These are phyloP conservation scores for Chlorella ohadii DNA, from an alignment of 139 green algal genomes.

Conservation along the genomic window DNA sequence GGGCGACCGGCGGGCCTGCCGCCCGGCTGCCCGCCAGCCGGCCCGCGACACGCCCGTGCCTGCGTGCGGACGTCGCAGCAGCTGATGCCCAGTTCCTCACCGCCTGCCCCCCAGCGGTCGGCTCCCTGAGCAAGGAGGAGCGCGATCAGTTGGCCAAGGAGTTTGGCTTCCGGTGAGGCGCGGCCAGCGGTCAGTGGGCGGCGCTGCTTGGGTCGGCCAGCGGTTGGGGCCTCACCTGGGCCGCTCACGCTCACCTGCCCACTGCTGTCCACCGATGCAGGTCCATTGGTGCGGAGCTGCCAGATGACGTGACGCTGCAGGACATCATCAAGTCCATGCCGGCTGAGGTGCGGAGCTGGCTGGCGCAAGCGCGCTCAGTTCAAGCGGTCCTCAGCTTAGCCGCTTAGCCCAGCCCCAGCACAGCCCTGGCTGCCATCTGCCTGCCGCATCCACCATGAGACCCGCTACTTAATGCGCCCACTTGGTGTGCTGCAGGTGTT, in stretches of 20 bases:
- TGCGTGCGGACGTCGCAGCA: not conserved
- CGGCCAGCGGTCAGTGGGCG: not conserved
- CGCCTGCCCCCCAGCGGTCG: not conserved
- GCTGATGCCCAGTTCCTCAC: not conserved
- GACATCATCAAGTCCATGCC: slow-evolving; percentile 90
- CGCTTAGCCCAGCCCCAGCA: too few relatives aligned
- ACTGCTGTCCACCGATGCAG: not conserved
- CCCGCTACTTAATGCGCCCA: too few relatives aligned
- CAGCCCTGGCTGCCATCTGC: too few relatives aligned
- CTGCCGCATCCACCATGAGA: too few relatives aligned
- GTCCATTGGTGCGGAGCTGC: slow-evolving; percentile 63
- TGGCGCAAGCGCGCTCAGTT: too few relatives aligned
- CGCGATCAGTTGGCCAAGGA: slow-evolving; percentile 16
- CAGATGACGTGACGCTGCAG: slow-evolving; percentile 79
- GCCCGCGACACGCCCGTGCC: not conserved
- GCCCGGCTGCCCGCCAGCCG: not conserved
- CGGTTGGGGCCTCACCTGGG: too few relatives aligned
- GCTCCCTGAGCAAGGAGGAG: slow-evolving; percentile 10
- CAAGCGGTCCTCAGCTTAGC: too few relatives aligned
- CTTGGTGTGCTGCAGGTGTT: slow-evolving; percentile 74
- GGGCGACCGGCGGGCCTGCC: not conserved
- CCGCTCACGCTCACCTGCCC: too few relatives aligned
- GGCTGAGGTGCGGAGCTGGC: slow-evolving; percentile 58
- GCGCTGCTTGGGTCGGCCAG: not conserved
- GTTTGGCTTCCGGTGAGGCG: slow-evolving; percentile 18